Base-by-base conservation (phyloP, 352 stramenopile genomes). In the Globisporangium lucens region DNA sequence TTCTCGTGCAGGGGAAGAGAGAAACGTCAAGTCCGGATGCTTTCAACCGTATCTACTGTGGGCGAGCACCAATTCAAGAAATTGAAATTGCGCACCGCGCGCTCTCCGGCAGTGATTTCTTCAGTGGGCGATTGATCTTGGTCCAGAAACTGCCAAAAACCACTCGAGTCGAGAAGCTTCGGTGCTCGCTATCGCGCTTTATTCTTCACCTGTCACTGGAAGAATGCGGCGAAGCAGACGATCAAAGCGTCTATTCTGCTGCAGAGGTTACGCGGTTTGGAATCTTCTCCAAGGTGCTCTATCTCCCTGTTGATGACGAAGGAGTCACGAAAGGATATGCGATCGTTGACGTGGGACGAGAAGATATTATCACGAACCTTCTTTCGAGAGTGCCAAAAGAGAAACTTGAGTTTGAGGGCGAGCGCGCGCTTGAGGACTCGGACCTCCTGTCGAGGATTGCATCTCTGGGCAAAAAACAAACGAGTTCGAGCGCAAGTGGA, bases 201-300 rank as follows among this genome's bases (percentile, higher is more conserved):
- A 69, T 93, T 29, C 69, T 83, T 17, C 85, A 89, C 53, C 61
- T 92, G 15, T 82, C 83, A 30, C 73, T 91, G 22, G 81, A 93
- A 59, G 84, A 90, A 49, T 93, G 83, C 41, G 85, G 85, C 8
- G 85, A 91, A 75, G 82, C 82, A 3, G 85, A 93, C 46, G 85
- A 93, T 61, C 80, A 89, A 55, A 93, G 80, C 36, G 85, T 91
- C 22, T 81, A 84, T 51, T 92, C 83, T 12, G 86, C 86, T 5
- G 79, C 83, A 13, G 75, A 87, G 30, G 77, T 85, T 0, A 82
- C 78, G 62, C 80, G 84, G 1, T 84, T 88, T 63, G 86, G 86
- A 10, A 86, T 92, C 46, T 60, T 90, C 13, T 77, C 78, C 4
- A 77, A 75, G 35, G 74, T 94, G 6, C 56, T 94, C 9, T 82